These are phyloP conservation scores for Diaporthe helianthi DNA, from an alignment of 2,329 filamentous ascomycete genomes.

Conservation along the genomic window DNA sequence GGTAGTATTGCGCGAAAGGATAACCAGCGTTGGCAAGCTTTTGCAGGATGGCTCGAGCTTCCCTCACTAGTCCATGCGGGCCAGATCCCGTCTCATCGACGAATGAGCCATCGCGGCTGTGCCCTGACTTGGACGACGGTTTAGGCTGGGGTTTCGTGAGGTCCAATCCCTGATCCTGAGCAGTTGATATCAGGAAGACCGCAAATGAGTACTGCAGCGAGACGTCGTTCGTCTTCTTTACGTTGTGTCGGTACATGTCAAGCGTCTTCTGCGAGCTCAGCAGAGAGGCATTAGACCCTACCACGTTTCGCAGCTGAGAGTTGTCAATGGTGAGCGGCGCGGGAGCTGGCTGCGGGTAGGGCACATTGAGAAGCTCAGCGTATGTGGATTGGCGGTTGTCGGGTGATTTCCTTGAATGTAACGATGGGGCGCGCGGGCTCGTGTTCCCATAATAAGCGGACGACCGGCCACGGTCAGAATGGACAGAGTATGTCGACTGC, in stretches of 20 bases:
- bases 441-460: conserved; percentile 53
- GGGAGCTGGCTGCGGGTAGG: conserved; percentile 79
- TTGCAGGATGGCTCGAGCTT: conserved; percentile 89
- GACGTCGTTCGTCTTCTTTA: conserved; percentile 94
- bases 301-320: conserved; percentile 75
- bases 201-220: conserved; percentile 96
- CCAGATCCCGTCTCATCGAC: conserved; percentile 56
- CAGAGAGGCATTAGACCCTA: conserved; percentile 90
- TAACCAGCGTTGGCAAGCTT: conserved; percentile 86
- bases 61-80: conserved; percentile 75
- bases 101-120: conserved; percentile 55
- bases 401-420: conserved; percentile 58
- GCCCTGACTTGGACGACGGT: conserved; percentile 55
- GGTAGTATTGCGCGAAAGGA: conserved; percentile 97
- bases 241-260: conserved; percentile 96
- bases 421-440: conserved; percentile 56
- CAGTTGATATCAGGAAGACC: conserved; percentile 88
- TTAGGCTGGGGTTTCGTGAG: conserved; percentile 53
- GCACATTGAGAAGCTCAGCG: conserved; percentile 68
- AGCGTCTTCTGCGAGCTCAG: conserved; percentile 92
- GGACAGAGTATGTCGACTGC: conserved; percentile 76
- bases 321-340: conserved; percentile 79
- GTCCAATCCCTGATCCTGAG: conserved; percentile 75
- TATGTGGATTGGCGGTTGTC: conserved; percentile 62
- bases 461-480: conserved; percentile 76